Base-by-base conservation (phyloP, 192 early-diverging fungal species). In the Endogone sp. region DNA sequence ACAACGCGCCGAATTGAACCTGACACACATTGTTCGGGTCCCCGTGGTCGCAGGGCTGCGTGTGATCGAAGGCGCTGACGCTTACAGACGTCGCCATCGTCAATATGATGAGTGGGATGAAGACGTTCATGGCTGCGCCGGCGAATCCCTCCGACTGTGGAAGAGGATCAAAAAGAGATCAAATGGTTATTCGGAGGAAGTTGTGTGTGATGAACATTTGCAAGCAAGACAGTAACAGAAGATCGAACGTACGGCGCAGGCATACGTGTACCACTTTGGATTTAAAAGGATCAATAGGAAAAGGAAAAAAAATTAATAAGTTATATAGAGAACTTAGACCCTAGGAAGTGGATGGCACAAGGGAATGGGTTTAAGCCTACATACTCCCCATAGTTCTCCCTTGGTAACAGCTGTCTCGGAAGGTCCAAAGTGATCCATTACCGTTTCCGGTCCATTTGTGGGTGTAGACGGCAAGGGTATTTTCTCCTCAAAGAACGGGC, bases 241-340 rank as follows among this genome's bases (percentile, higher is more conserved):
- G n/a, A n/a, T n/a, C n/a, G n/a, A n/a, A 58, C 65, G 29, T 56
- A 67, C 65, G 22, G 65, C 65, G 26, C 54, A 67, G 24, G 55
- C 65, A 28, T 59, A 67, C 28, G 65, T 56, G 32, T 67, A 67
- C 54, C 54, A 67, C 37, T 49, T 6, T 16, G 37, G n/a, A n/a
- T n/a, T n/a, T n/a, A n/a, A n/a, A n/a, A n/a, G n/a, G n/a, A n/a
- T n/a, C n/a, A n/a, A n/a, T n/a, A n/a, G n/a, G n/a, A n/a, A n/a
- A n/a, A n/a, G n/a, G n/a, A n/a, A n/a, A n/a, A n/a, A n/a, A n/a
- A n/a, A n/a, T n/a, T n/a, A n/a, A n/a, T n/a, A n/a, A n/a, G n/a
- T n/a, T n/a, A n/a, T n/a, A n/a, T n/a, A n/a, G n/a, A n/a, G n/a
- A n/a, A n/a, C n/a, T n/a, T n/a, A n/a, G n/a, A n/a, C n/a, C n/a